A percentile compares a stretch with the other conserved stretches of the same genome.
Evolutionary conservation across 495 filamentous ascomycete species (phyloP).

Genomic region (Aspergillus affinis): DNA sequence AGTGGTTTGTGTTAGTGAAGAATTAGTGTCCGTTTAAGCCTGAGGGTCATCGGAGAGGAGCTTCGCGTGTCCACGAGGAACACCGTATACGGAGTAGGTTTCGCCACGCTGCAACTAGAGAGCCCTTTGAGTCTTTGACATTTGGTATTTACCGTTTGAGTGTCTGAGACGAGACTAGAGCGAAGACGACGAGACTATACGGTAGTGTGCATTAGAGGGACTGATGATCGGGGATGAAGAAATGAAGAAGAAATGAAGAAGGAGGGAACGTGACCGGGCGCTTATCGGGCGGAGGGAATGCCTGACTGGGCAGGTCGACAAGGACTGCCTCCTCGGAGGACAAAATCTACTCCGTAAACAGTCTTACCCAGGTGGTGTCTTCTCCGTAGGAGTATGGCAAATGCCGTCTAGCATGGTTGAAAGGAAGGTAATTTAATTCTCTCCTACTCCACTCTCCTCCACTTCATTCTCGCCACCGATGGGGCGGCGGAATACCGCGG

Average conservation of each 20-base stretch:
- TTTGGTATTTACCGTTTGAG: not conserved
- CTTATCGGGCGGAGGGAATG: not conserved
- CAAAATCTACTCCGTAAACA: no score
- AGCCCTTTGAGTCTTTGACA: not conserved
- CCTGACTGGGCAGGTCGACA: not conserved
- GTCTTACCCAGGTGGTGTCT: no score
- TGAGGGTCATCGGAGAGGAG: not conserved
- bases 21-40: not conserved
- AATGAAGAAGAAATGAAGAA: not conserved
- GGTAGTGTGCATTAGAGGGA: not conserved
- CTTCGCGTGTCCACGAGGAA: not conserved
- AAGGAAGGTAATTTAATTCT: not conserved
- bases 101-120: not conserved
- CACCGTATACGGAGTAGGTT: no score
- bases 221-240: not conserved
- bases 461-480: not conserved
- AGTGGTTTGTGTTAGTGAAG: not conserved
- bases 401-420: no score
- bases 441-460: not conserved
- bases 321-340: not conserved
- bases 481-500: not conserved
- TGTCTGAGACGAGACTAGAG: not conserved
- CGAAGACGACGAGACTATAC: not conserved
- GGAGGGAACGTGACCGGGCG: not conserved
- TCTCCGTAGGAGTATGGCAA: no score